A percentile compares a stretch with the other conserved stretches of the same genome.
Evolutionary conservation across 1,284 basidiomycete species (phyloP).

Genomic region (Sanghuangporus sanghuang): DNA sequence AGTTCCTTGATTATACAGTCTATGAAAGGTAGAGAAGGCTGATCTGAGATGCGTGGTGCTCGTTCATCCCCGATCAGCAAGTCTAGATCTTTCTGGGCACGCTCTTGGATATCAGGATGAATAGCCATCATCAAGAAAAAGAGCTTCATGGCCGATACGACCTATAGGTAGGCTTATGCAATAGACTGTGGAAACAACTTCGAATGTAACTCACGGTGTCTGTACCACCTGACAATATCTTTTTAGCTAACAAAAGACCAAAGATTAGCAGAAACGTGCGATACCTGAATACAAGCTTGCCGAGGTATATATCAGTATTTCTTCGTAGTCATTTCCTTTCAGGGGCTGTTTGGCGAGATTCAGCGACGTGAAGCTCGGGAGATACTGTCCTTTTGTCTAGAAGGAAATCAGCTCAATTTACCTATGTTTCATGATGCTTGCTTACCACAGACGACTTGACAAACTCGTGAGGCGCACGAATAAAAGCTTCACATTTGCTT

Average conservation of each 20-base stretch:
- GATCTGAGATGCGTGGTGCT: conserved; percentile 9
- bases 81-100: conserved; percentile 40
- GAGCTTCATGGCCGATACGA: not conserved
- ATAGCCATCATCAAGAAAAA: conserved; percentile 27
- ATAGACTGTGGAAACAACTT: not conserved
- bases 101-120: conserved; percentile 35
- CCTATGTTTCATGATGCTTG: not conserved
- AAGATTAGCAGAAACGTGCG: not conserved
- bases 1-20: conserved; percentile 19
- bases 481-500: conserved; percentile 26
- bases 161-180: conserved; percentile 2
- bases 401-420: not conserved
- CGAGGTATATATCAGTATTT: conserved; percentile 38
- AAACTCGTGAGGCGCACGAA: not conserved
- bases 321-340: conserved; percentile 24
- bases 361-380: not conserved
- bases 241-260: not conserved
- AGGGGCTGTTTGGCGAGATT: not conserved
- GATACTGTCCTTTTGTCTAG: not conserved
- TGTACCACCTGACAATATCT: conserved; percentile 31
- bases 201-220: conserved; percentile 32
- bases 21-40: conserved; percentile 23
- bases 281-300: conserved; percentile 31
- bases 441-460: not conserved
- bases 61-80: conserved; percentile 16